Evolutionary conservation across 768 basidiomycete species (phyloP).

Genomic region (Tricholoma hemisulphureum): DNA sequence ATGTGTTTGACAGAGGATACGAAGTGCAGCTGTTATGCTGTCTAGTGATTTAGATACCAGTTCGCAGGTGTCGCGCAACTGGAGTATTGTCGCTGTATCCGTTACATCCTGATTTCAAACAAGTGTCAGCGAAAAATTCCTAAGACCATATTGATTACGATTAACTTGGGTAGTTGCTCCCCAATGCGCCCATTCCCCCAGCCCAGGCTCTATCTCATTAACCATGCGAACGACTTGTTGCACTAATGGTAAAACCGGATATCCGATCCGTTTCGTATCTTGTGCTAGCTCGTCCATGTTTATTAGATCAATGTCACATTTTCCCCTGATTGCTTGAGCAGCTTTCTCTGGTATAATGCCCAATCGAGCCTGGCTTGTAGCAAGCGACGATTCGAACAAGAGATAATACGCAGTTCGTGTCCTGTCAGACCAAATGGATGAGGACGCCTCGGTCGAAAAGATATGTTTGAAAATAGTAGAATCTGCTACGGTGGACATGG

Average conservation of each 20-base stretch:
- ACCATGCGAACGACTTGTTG: slow-evolving; percentile 41
- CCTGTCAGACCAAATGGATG: slow-evolving; percentile 42
- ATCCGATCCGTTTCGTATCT: slow-evolving; percentile 43
- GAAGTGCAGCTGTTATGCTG: slow-evolving; percentile 28
- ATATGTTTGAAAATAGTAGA: slow-evolving; percentile 38
- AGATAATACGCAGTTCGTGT: slow-evolving; percentile 34
- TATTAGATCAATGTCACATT: slow-evolving; percentile 36
- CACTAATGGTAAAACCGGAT: slow-evolving; percentile 44
- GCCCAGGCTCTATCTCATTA: slow-evolving; percentile 29
- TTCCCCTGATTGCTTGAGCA: slow-evolving; percentile 32
- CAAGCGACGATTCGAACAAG: slow-evolving; percentile 32
- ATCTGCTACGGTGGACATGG: slow-evolving; percentile 35
- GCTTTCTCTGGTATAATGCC: slow-evolving; percentile 40
- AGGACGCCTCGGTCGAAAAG: slow-evolving; percentile 38
- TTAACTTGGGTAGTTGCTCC: slow-evolving; percentile 49
- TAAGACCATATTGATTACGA: not conserved
- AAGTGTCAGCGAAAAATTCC: slow-evolving; percentile 3
- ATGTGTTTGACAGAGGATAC: slow-evolving; percentile 28
- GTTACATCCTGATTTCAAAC: slow-evolving; percentile 40
- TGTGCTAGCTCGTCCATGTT: slow-evolving; percentile 37
- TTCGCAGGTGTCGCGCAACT: slow-evolving; percentile 38
- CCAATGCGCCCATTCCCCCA: slow-evolving; percentile 49
- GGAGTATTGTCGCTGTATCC: slow-evolving; percentile 45
- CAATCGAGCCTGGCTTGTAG: slow-evolving; percentile 37
- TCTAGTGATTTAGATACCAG: slow-evolving; percentile 30